Evolutionary conservation across 352 stramenopile species (phyloP).

Genomic region (Phytopythium vexans): DNA sequence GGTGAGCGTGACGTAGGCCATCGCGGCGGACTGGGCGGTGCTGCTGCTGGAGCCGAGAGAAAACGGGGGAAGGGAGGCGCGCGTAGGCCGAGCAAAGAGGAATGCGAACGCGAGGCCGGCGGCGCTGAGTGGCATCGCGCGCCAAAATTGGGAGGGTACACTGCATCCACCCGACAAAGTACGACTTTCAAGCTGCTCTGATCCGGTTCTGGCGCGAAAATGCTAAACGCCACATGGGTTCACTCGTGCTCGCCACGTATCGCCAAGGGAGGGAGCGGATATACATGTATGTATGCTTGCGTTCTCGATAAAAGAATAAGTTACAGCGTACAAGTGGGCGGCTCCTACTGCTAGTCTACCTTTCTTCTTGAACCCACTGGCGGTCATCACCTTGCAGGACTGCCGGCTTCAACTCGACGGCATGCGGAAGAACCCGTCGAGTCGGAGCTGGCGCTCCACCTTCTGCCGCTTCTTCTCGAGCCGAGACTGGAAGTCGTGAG

Average conservation of each 20-base stretch:
- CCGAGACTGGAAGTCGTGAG: slow-evolving; percentile 22
- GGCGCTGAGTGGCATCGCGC: slow-evolving; percentile 3
- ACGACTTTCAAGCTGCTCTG: slow-evolving; percentile 7
- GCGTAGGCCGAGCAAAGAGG: background rate
- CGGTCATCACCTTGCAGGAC: no score
- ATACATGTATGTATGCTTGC: no score
- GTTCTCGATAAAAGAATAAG: background rate
- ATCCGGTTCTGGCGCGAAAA: no score
- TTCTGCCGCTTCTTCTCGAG: slow-evolving; percentile 46
- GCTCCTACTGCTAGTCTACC: no score
- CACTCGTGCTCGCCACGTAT: no score
- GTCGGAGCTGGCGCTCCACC: slow-evolving; percentile 37
- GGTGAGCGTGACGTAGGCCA: slow-evolving; percentile 89
- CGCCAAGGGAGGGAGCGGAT: no score
- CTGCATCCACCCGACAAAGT: slow-evolving; percentile 11
- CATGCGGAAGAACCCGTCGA: slow-evolving; percentile 50
- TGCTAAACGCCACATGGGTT: no score
- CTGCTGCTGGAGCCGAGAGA: background rate
- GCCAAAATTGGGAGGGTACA: slow-evolving; percentile 14
- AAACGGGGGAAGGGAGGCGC: slow-evolving; percentile 4
- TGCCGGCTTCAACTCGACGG: slow-evolving; percentile 2
- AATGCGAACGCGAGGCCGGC: background rate
- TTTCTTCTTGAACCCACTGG: no score
- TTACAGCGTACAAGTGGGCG: slow-evolving; percentile 1
- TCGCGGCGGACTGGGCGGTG: slow-evolving; percentile 11